phyloP scores from a whole-genome alignment of 345 rosid genomes.

The Pelargonium nanum region DNA sequence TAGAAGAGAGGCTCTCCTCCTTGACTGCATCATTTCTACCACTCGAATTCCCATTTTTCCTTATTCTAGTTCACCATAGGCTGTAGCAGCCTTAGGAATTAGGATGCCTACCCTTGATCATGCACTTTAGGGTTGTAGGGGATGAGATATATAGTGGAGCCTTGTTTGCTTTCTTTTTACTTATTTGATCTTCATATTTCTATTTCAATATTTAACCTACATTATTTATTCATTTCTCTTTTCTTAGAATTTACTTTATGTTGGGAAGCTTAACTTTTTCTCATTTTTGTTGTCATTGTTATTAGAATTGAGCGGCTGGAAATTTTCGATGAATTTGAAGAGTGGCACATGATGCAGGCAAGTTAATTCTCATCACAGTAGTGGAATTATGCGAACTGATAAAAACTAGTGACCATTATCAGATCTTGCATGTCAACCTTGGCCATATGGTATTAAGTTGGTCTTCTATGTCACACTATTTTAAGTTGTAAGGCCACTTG shows the following conservation, averaged over 20 bases:
- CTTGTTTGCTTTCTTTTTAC: too few relatives aligned
- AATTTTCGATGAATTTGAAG: conserved; percentile 92
- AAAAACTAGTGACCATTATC: neutral
- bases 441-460: neutral
- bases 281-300: conserved; percentile 21
- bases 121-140: too few relatives aligned
- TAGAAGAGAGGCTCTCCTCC: too few relatives aligned
- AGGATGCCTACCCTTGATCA: too few relatives aligned
- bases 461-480: neutral
- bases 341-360: conserved; percentile 99
- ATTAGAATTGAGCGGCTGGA: conserved; percentile 82
- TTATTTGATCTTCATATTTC: too few relatives aligned
- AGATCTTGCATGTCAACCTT: neutral
- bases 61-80: too few relatives aligned
- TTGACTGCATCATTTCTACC: too few relatives aligned
- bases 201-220: too few relatives aligned
- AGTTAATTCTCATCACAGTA: conserved; percentile 20
- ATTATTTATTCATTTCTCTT: too few relatives aligned
- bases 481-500: neutral
- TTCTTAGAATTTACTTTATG: conserved; percentile 4
- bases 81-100: too few relatives aligned
- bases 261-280: conserved; percentile 13
- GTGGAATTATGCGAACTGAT: conserved; percentile 2
- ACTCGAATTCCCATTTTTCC: too few relatives aligned
- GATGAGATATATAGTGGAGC: too few relatives aligned